Evolutionary conservation across 2,329 filamentous ascomycete species (phyloP), one percentile per base, ranked within the genome.

Genomic region (Neurospora sp.): DNA sequence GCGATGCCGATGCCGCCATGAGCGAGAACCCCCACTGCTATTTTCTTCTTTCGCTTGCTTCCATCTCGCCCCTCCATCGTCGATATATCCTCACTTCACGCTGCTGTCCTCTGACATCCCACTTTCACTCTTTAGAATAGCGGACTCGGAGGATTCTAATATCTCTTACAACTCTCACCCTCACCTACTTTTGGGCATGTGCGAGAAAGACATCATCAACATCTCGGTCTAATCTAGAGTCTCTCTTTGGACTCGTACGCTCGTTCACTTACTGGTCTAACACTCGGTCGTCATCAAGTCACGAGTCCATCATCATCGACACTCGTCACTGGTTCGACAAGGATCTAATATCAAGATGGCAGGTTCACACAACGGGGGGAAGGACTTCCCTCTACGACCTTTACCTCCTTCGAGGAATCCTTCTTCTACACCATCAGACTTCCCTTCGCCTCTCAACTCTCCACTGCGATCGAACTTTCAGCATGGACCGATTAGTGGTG

Each of bases 381-480:
- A 69, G 68, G 68, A 69, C 28, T 66, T 69, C 38, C 68, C 52
- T n/a, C 52, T 69, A 33, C 68, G 68, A 19, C 38, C 68, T 38
- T 38, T 69, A 9, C 46, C 36, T 39, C 58, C 33, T 43, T 66
- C 66, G 7, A 39, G 68, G 19, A 67, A 67, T n/a, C 28, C 66
- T 38, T 69, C 68, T 1, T 43, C 68, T 38, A 66, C 68, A 13
- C 33, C 39, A 10, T 67, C 68, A 58, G 40, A 58, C 42, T 67
- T 67, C 52, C 39, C 68, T 36, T 69, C 68, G 28, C 39, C 62
- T 28, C 28, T 62, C 28, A 62, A 62, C 52, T 62, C 52, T 36
- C 52, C 52, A 62, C 52, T 33, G 36, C 52, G 7, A 10, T 36
- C 52, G 28, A 62, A 62, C 28, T 62, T n/a, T 8, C 23, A 62